phyloP scores from a whole-genome alignment of 306 rosid genomes.

The Prunus mongolica region DNA sequence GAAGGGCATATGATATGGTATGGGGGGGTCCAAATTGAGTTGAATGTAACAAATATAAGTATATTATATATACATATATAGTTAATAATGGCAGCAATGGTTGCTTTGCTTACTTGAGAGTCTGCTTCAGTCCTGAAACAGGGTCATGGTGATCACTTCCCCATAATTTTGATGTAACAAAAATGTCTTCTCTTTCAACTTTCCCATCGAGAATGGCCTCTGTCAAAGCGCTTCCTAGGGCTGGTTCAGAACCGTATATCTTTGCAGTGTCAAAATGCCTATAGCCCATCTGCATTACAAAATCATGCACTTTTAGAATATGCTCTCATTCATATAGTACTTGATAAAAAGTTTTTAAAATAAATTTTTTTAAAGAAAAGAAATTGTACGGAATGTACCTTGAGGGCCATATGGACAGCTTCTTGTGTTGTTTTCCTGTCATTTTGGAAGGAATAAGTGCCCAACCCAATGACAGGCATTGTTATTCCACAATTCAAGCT shows the following conservation, averaged over 20 bases:
- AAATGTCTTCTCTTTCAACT: conserved; percentile 57
- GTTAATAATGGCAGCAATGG: too few relatives aligned
- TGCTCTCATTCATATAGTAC: not conserved
- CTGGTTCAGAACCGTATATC: conserved; percentile 80
- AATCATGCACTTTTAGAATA: not conserved
- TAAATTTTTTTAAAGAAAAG: not conserved
- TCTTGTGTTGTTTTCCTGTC: conserved; percentile 51
- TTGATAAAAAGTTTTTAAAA: not conserved
- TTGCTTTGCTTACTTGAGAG: conserved; percentile 46
- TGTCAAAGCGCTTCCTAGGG: conserved; percentile 61
- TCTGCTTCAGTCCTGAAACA: conserved; percentile 63
- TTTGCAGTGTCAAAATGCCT: conserved; percentile 89
- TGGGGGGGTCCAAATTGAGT: not conserved
- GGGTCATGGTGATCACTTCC: conserved; percentile 93
- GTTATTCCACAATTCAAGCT: conserved; percentile 66
- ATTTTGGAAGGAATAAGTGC: conserved; percentile 71
- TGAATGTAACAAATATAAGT: too few relatives aligned
- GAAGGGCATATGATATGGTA: not conserved
- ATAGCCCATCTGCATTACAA: conserved; percentile 65
- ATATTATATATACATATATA: too few relatives aligned
- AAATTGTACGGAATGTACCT: conserved; percentile 39
- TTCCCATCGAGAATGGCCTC: conserved; percentile 40
- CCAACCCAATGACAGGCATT: conserved; percentile 81
- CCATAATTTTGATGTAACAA: conserved; percentile 88
- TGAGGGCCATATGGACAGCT: conserved; percentile 70